Percentiles rank a stretch among this genome's conserved stretches.
Evolutionary conservation across 2,329 filamentous ascomycete genomes (phyloP).

Genomic region (Sporothrix phasma): DNA sequence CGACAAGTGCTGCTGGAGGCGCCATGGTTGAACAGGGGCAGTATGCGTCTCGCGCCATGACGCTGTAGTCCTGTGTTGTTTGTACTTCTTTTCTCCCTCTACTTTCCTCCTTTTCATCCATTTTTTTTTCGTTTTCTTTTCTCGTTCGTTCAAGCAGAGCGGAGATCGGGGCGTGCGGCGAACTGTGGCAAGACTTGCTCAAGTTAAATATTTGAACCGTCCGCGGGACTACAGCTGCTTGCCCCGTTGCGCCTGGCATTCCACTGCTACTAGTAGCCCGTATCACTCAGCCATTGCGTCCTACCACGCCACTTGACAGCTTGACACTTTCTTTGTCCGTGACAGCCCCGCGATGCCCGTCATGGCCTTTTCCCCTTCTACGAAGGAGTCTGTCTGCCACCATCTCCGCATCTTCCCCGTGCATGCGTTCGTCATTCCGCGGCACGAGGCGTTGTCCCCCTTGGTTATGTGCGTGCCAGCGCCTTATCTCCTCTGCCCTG

Average conservation of each 20-base stretch:
- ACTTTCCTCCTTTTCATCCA: not conserved
- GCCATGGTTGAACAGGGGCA: not conserved
- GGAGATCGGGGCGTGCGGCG: not conserved
- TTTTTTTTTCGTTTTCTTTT: not conserved
- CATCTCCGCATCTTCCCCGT: not conserved
- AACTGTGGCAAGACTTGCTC: not conserved
- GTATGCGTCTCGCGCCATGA: too few relatives aligned
- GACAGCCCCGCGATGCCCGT: not conserved
- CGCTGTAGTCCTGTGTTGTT: too few relatives aligned
- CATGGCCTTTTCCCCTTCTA: not conserved
- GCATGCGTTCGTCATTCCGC: not conserved
- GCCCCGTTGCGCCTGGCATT: too few relatives aligned
- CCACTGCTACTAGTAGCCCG: too few relatives aligned
- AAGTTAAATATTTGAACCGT: too few relatives aligned
- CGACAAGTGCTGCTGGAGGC: not conserved
- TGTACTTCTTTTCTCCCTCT: not conserved
- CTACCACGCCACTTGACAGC: not conserved
- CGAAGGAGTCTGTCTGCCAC: too few relatives aligned
- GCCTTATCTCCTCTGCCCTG: not conserved
- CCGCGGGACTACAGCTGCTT: not conserved
- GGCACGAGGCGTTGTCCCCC: slow-evolving; percentile 3
- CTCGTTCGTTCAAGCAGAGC: not conserved
- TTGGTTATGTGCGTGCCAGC: not conserved
- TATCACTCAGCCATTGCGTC: too few relatives aligned
- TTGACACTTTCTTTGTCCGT: not conserved